Percentiles rank a stretch among this genome's conserved stretches.
Conservation (phyloP, 306 rosid species). For the Glycine tomentella region DNA sequence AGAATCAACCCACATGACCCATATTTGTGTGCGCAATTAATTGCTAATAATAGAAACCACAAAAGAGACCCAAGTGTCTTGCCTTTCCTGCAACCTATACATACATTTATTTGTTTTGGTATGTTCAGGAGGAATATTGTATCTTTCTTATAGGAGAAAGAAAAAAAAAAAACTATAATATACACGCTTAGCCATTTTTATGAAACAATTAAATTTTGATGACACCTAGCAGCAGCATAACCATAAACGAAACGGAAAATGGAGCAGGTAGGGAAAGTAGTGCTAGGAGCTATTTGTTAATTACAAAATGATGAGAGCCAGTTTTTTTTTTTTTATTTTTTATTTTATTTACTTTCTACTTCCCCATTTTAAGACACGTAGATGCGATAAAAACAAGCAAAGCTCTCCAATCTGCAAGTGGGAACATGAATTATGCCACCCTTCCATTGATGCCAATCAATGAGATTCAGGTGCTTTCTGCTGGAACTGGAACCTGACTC, state of each 20-base stretch:
- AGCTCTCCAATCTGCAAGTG: constrained; percentile 48
- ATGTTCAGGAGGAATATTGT: neutral
- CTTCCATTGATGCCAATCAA: constrained; percentile 38
- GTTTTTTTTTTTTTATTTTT: constrained; percentile 7
- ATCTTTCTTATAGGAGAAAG: neutral
- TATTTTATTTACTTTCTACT: too few relatives aligned
- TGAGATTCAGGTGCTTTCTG: constrained; percentile 45
- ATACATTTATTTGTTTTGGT: neutral
- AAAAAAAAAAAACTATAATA: neutral
- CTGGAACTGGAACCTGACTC: constrained; percentile 62
- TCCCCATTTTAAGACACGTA: too few relatives aligned
- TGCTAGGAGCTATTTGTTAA: constrained; percentile 46
- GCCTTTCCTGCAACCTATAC: neutral
- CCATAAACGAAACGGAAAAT: constrained; percentile 34
- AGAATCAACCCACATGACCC: too few relatives aligned
- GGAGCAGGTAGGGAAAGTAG: neutral
- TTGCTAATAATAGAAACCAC: neutral
- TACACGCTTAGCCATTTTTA: constrained; percentile 52
- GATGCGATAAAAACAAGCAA: constrained; percentile 18
- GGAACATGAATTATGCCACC: constrained; percentile 14
- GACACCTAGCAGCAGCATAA: constrained; percentile 44
- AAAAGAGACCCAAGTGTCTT: neutral
- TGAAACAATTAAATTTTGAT: constrained; percentile 45
- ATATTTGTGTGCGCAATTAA: neutral
- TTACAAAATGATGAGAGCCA: constrained; percentile 60